Conservation (phyloP, 2,329 filamentous ascomycete genomes). For the Diaporthe vexans region DNA sequence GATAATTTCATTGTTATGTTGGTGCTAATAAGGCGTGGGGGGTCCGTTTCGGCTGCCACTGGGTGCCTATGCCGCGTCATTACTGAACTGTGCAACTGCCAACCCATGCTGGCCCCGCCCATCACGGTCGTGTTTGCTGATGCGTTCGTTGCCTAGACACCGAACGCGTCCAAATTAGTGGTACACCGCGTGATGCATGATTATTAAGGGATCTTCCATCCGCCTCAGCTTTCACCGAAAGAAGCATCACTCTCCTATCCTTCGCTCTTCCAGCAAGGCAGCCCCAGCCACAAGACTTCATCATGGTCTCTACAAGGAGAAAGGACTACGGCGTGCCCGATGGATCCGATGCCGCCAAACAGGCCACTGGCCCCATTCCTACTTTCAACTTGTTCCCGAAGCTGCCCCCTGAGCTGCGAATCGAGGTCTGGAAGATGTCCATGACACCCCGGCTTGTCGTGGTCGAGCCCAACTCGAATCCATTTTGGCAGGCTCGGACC, state of each 20-base stretch:
- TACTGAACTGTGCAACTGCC: background rate
- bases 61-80: background rate
- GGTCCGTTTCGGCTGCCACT: too few species aligned
- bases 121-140: background rate
- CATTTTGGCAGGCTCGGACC: too few species aligned
- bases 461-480: too few species aligned
- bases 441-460: too few species aligned
- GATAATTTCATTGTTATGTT: too few species aligned
- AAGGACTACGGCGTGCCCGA: background rate
- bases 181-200: background rate
- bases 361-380: too few species aligned
- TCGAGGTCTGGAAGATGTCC: too few species aligned
- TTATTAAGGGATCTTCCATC: background rate
- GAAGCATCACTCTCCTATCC: background rate
- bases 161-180: background rate
- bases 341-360: too few species aligned
- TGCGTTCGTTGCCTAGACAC: constrained; percentile 1
- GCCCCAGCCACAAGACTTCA: background rate
- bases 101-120: background rate
- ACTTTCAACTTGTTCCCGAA: too few species aligned
- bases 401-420: too few species aligned
- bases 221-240: too few species aligned
- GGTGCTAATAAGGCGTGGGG: too few species aligned
- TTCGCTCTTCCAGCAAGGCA: background rate
- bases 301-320: constrained; percentile 6